These are phyloP conservation scores for Microstegium vimineum DNA, from an alignment of 176 grass and related monocot genomes.

Conservation along the genomic window DNA sequence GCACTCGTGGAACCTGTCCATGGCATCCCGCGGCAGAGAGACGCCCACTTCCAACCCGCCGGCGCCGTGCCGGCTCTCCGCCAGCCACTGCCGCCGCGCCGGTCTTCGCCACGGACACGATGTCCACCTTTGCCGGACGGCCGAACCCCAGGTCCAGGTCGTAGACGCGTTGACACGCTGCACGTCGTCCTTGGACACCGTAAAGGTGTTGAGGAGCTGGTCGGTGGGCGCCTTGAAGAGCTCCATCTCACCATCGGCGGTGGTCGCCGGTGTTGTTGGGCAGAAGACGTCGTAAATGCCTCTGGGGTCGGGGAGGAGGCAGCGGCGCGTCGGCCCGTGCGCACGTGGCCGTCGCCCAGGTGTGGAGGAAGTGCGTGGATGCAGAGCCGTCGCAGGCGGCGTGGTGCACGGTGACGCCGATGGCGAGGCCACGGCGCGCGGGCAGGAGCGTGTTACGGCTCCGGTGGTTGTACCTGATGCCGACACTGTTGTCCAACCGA, in stretches of 20 bases:
- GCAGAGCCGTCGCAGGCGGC: slow-evolving; percentile 31
- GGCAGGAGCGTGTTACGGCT: too few relatives aligned
- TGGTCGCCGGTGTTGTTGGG: too few relatives aligned
- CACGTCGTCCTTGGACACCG: too few relatives aligned
- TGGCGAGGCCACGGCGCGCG: slow-evolving; percentile 18
- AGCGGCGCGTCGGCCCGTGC: not conserved
- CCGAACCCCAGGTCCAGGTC: slow-evolving; percentile 55
- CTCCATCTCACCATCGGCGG: too few relatives aligned
- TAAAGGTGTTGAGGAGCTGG: too few relatives aligned
- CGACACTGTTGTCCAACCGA: too few relatives aligned
- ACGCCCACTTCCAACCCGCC: slow-evolving; percentile 54
- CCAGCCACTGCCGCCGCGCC: slow-evolving; percentile 40
- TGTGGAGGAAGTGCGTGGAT: slow-evolving; percentile 40
- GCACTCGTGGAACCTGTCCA: slow-evolving; percentile 33
- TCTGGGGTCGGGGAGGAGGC: not conserved
- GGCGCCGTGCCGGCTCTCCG: not conserved
- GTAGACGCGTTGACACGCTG: slow-evolving; percentile 26
- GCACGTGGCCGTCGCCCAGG: slow-evolving; percentile 11
- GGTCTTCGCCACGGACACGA: slow-evolving; percentile 34
- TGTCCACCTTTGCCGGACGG: slow-evolving; percentile 45
- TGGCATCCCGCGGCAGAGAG: slow-evolving; percentile 18
- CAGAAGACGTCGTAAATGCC: slow-evolving; percentile 25
- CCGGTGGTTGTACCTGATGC: too few relatives aligned
- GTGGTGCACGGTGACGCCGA: slow-evolving; percentile 40
- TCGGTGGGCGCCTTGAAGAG: too few relatives aligned